Conservation (phyloP, 495 filamentous ascomycete species). For the Tetracladium marchalianum region DNA sequence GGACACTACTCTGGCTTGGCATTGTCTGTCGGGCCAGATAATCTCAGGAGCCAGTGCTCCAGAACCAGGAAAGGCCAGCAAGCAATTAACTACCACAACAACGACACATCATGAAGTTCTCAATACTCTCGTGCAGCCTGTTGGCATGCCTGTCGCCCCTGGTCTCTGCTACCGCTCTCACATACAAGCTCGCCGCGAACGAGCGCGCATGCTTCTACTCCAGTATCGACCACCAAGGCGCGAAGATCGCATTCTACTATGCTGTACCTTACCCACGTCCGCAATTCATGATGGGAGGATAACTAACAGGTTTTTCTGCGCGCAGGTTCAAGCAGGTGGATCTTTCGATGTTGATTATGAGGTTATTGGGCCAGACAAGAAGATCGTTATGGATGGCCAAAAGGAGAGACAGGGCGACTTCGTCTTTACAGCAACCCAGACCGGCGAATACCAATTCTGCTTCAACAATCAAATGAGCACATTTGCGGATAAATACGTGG, state of each 20-base stretch:
- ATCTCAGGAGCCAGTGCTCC: neutral
- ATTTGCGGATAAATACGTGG: conserved; percentile 94
- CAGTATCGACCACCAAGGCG: conserved; percentile 58
- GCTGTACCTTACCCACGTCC: conserved; percentile 51
- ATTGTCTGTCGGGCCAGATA: conserved; percentile 6
- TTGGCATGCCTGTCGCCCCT: conserved; percentile 51
- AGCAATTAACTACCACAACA: neutral
- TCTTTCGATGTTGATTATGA: conserved; percentile 94
- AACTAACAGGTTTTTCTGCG: too few species aligned
- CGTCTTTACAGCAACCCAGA: conserved; percentile 88
- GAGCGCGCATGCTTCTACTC: conserved; percentile 96
- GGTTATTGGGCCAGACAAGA: conserved; percentile 74
- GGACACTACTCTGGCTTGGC: too few species aligned
- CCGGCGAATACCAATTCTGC: conserved; percentile 95
- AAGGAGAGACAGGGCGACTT: conserved; percentile 97
- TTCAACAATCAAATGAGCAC: conserved; percentile 99
- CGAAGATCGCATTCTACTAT: conserved; percentile 97
- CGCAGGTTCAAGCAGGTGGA: conserved; percentile 87
- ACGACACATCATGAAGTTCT: conserved; percentile 36
- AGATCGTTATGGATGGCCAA: conserved; percentile 72
- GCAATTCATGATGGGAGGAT: neutral
- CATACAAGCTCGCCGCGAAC: conserved; percentile 82
- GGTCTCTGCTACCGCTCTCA: conserved; percentile 78
- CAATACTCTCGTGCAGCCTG: conserved; percentile 41
- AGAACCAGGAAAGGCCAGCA: neutral